Evolutionary conservation across 441 rosid genomes (phyloP).

Genomic region (Adansonia madagascariensis): DNA sequence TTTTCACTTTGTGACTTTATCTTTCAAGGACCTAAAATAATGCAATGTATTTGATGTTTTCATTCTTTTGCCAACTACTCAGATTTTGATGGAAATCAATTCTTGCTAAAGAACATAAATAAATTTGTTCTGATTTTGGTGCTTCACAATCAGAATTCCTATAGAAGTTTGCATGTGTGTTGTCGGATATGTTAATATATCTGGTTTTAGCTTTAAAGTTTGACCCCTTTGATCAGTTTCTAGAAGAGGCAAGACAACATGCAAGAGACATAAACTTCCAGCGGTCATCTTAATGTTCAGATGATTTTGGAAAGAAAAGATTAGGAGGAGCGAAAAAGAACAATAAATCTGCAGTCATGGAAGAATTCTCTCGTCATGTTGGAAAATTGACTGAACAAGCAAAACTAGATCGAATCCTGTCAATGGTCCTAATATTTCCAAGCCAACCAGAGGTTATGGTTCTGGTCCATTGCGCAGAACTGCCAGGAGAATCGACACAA

Average conservation of each 20-base stretch:
- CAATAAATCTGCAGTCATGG: constrained; percentile 66
- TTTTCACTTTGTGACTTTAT: not conserved
- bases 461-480: constrained; percentile 51
- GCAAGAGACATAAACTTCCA: constrained; percentile 33
- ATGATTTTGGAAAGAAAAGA: constrained; percentile 28
- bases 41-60: no score
- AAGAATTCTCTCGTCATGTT: constrained; percentile 56
- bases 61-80: no score
- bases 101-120: no score
- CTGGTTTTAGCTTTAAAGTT: not conserved
- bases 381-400: constrained; percentile 47
- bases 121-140: not conserved
- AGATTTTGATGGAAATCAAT: no score
- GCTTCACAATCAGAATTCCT: not conserved
- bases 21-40: not conserved
- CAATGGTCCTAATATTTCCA: constrained; percentile 29
- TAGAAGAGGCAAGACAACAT: constrained; percentile 59
- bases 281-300: constrained; percentile 26
- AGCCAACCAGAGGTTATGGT: constrained; percentile 41
- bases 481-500: constrained; percentile 25
- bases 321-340: constrained; percentile 37
- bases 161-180: not conserved
- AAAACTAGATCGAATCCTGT: constrained; percentile 31
- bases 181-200: not conserved
- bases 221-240: constrained; percentile 43